Conservation (phyloP, 768 basidiomycete genomes). For the Pleurotus tuoliensis region DNA sequence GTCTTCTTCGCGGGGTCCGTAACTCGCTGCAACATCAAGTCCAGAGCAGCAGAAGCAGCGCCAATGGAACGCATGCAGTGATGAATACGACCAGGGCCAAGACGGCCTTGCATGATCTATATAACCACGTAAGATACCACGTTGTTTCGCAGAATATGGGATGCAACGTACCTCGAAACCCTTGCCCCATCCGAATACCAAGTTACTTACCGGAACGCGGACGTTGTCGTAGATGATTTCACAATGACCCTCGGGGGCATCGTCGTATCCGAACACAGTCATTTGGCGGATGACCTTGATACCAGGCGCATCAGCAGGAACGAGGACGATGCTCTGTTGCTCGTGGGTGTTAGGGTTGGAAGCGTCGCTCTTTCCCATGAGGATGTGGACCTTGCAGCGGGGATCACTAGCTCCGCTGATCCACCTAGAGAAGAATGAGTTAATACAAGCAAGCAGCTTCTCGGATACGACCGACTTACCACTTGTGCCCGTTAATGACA, state of each 20-base stretch:
- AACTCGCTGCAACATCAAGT: conserved; percentile 84
- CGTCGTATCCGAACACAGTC: conserved; percentile 91
- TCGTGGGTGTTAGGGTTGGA: conserved; percentile 68
- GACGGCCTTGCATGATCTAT: conserved; percentile 92
- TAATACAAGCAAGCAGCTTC: not conserved
- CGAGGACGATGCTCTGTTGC: conserved; percentile 93
- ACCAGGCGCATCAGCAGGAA: conserved; percentile 84
- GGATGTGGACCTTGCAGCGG: conserved; percentile 82
- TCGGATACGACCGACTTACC: conserved; percentile 40
- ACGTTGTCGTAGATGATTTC: conserved; percentile 96
- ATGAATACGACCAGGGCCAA: conserved; percentile 94
- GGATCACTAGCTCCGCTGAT: conserved; percentile 97
- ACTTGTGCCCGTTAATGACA: conserved; percentile 95
- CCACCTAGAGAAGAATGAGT: conserved; percentile 55
- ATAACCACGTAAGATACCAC: not conserved
- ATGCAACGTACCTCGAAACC: conserved; percentile 75
- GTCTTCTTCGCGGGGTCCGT: conserved; percentile 92
- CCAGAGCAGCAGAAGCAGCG: conserved; percentile 77
- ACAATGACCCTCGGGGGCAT: conserved; percentile 95
- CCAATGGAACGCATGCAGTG: conserved; percentile 99
- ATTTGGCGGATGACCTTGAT: conserved; percentile 90
- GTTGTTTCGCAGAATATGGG: not conserved
- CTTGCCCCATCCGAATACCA: conserved; percentile 89
- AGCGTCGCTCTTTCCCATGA: conserved; percentile 94
- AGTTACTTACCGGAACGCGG: conserved; percentile 75